Conservation (phyloP, 2,329 filamentous ascomycete species). For the Botrytis byssoidea region DNA sequence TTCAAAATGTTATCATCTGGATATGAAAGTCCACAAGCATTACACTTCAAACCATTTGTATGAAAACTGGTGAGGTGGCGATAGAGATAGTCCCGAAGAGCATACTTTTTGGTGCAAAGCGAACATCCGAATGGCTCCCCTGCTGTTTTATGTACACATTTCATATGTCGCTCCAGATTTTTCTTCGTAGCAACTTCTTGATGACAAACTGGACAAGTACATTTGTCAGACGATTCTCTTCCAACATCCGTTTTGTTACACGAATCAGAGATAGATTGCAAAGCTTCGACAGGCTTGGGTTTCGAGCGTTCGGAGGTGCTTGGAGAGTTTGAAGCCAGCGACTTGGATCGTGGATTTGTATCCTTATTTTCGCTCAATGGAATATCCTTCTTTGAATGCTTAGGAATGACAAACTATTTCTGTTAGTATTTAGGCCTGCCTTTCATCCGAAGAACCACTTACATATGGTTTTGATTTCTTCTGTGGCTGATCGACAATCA, state of each 20-base stretch:
- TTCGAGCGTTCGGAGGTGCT: neutral
- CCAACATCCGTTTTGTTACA: neutral
- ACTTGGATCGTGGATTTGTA: no score
- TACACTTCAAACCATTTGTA: neutral
- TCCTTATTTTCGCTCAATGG: neutral
- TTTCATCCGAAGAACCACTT: neutral
- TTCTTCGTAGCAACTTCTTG: neutral
- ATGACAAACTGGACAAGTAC: neutral
- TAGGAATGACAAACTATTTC: conserved; percentile 2
- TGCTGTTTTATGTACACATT: neutral
- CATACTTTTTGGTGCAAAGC: neutral
- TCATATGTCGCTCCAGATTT: neutral
- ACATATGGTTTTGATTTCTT: conserved; percentile 8
- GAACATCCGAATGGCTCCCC: neutral
- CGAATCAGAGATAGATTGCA: neutral
- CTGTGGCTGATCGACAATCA: no score
- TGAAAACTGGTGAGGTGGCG: neutral
- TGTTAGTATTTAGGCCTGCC: neutral
- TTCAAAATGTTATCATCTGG: neutral
- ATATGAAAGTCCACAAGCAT: neutral
- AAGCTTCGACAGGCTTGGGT: neutral
- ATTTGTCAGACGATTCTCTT: neutral
- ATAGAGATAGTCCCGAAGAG: neutral
- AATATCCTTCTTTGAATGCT: neutral
- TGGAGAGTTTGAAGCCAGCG: neutral